Conservation (phyloP, 257 asterid genomes). For the Plectranthus barbatus region DNA sequence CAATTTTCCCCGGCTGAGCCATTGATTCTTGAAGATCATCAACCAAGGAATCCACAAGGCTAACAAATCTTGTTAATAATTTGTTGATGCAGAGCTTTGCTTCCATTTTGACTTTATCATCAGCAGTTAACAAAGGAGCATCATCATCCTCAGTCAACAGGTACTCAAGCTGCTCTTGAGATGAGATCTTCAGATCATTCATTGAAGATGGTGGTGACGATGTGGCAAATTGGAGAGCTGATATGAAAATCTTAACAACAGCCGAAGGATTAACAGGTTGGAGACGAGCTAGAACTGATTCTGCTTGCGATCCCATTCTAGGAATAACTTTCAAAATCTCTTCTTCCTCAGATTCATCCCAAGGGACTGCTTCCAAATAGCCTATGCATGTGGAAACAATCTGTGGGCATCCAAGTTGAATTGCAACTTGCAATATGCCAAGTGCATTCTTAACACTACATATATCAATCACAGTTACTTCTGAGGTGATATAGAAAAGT, state of each 20-base stretch:
- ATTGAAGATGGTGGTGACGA: constrained; percentile 46
- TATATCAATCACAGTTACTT: constrained; percentile 30
- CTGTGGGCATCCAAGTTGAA: constrained; percentile 64
- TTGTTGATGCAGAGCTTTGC: constrained; percentile 32
- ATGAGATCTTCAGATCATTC: constrained; percentile 61
- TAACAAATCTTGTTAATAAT: constrained; percentile 35
- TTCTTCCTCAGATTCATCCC: constrained; percentile 96
- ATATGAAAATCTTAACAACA: constrained; percentile 40
- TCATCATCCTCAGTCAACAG: constrained; percentile 89
- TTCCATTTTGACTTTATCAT: constrained; percentile 46
- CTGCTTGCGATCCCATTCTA: constrained; percentile 57
- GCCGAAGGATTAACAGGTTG: constrained; percentile 54
- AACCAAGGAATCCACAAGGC: constrained; percentile 38
- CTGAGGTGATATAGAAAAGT: constrained; percentile 41
- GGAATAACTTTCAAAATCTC: constrained; percentile 73
- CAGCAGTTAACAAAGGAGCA: constrained; percentile 57
- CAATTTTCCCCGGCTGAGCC: constrained; percentile 25
- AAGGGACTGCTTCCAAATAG: constrained; percentile 86
- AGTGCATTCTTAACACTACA: constrained; percentile 65
- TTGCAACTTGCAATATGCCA: constrained; percentile 57
- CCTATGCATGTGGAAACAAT: constrained; percentile 55
- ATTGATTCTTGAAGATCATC: constrained; percentile 31
- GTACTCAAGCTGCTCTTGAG: constrained; percentile 89
- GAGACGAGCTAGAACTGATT: constrained; percentile 64
- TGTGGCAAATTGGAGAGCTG: constrained; percentile 69